Evolutionary conservation across 2,329 filamentous ascomycete genomes (phyloP).

Genomic region (Rosellinia necatrix): DNA sequence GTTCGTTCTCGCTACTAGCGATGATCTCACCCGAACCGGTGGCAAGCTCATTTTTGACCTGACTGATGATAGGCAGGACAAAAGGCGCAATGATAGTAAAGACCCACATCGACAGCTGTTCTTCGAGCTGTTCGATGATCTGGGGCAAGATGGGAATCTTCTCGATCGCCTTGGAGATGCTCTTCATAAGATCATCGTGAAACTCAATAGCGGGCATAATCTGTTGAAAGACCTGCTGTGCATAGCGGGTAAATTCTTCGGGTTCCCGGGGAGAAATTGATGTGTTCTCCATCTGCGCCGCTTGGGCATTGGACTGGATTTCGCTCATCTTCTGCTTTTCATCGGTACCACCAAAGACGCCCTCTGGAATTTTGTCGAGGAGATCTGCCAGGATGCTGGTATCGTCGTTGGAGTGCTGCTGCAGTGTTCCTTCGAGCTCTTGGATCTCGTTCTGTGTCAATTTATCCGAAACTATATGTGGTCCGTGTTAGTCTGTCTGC

Average conservation of each 20-base stretch:
- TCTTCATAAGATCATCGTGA: slow-evolving; percentile 85
- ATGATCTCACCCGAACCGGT: slow-evolving; percentile 89
- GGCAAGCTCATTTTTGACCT: slow-evolving; percentile 85
- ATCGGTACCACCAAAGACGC: slow-evolving; percentile 76
- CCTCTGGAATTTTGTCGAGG: slow-evolving; percentile 79
- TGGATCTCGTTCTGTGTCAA: slow-evolving; percentile 89
- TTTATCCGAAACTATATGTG: slow-evolving; percentile 75
- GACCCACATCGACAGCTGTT: slow-evolving; percentile 86
- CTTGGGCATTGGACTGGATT: slow-evolving; percentile 75
- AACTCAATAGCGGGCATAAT: slow-evolving; percentile 90
- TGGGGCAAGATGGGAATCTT: slow-evolving; percentile 85
- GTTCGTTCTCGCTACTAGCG: slow-evolving; percentile 79
- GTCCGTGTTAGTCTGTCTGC: neutral
- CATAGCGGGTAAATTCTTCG: slow-evolving; percentile 81
- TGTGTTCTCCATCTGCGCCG: slow-evolving; percentile 76
- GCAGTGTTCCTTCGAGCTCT: slow-evolving; percentile 81
- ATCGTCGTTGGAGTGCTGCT: slow-evolving; percentile 65
- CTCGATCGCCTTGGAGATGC: slow-evolving; percentile 77
- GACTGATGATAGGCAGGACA: slow-evolving; percentile 80
- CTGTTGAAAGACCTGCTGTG: slow-evolving; percentile 73
- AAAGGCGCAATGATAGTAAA: slow-evolving; percentile 92
- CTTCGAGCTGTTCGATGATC: slow-evolving; percentile 82
- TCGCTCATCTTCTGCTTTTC: slow-evolving; percentile 78
- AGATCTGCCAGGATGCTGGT: slow-evolving; percentile 78
- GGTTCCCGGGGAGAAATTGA: slow-evolving; percentile 77